phyloP scores from a whole-genome alignment of 805 yeast genomes.

The Hanseniaspora mollemarum region DNA sequence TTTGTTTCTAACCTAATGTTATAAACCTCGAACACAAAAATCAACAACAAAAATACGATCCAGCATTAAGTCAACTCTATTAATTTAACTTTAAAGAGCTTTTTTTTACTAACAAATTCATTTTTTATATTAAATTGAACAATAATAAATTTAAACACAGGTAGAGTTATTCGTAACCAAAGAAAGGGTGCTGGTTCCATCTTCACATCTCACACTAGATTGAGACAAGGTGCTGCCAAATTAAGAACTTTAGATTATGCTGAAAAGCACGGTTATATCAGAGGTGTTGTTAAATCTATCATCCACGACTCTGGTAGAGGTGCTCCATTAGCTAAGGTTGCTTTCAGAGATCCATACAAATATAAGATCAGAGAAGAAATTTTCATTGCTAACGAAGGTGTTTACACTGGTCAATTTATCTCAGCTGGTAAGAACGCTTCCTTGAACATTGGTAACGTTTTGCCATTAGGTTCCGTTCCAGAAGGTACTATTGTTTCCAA shows the following conservation, averaged over 20 bases:
- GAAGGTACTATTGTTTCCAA: constrained; percentile 98
- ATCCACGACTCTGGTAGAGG: constrained; percentile 99
- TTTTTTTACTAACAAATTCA: constrained; percentile 19
- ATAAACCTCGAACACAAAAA: too few relatives aligned
- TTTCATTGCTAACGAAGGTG: constrained; percentile 98
- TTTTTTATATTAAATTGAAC: not conserved
- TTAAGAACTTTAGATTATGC: constrained; percentile 97
- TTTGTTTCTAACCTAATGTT: too few relatives aligned
- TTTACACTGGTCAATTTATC: constrained; percentile 97
- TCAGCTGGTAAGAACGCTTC: constrained; percentile 99
- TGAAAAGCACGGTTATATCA: constrained; percentile 99
- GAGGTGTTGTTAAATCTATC: constrained; percentile 98
- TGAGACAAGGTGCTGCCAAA: constrained; percentile 99
- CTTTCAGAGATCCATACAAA: constrained; percentile 98
- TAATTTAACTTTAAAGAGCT: not conserved
- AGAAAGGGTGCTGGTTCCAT: constrained; percentile 99
- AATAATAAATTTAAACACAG: constrained; percentile 31
- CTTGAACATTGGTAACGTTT: constrained; percentile 90
- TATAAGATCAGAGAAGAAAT: constrained; percentile 96
- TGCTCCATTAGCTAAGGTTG: constrained; percentile 99
- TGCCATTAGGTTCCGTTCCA: constrained; percentile 94
- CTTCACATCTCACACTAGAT: constrained; percentile 99
- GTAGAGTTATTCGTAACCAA: constrained; percentile 99
- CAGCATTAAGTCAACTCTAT: not conserved
- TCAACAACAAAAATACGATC: not conserved